Percentiles rank a stretch among this genome's conserved stretches.
phyloP scores from a whole-genome alignment of 2,329 filamentous ascomycete species.

The Fusarium dlaminii region DNA sequence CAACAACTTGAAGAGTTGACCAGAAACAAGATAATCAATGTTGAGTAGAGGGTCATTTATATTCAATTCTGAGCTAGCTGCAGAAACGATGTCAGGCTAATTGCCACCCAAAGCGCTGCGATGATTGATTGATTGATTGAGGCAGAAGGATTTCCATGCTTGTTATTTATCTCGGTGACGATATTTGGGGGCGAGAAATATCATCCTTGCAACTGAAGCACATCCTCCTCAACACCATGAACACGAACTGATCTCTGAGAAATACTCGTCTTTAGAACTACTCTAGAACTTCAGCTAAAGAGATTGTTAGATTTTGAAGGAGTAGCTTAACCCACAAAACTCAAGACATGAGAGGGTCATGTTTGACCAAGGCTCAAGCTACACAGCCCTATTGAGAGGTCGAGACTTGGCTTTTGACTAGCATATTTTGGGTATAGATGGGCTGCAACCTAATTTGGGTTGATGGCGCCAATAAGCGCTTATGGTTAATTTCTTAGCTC shows the following conservation, averaged over 20 bases:
- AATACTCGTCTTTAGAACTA: background rate
- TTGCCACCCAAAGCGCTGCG: background rate
- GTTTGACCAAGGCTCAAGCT: background rate
- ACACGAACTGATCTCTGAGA: background rate
- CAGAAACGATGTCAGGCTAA: background rate
- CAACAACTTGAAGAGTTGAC: background rate
- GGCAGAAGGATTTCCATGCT: background rate
- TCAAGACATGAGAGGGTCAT: background rate
- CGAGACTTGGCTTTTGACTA: background rate
- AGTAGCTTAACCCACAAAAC: background rate
- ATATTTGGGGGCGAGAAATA: background rate
- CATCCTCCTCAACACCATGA: background rate
- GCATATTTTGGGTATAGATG: background rate
- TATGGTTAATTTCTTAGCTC: constrained; percentile 3
- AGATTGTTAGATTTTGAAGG: background rate
- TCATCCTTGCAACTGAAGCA: background rate
- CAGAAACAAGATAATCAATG: background rate
- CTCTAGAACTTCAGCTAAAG: background rate
- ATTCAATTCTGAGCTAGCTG: background rate
- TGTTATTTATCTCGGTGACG: background rate
- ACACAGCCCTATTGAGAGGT: background rate
- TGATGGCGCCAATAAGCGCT: constrained; percentile 3
- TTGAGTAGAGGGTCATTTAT: background rate
- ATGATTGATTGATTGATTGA: background rate
- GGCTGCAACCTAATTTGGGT: background rate